Conservation (phyloP, 2,329 filamentous ascomycete genomes). For the Paramyrothecium sp. region DNA sequence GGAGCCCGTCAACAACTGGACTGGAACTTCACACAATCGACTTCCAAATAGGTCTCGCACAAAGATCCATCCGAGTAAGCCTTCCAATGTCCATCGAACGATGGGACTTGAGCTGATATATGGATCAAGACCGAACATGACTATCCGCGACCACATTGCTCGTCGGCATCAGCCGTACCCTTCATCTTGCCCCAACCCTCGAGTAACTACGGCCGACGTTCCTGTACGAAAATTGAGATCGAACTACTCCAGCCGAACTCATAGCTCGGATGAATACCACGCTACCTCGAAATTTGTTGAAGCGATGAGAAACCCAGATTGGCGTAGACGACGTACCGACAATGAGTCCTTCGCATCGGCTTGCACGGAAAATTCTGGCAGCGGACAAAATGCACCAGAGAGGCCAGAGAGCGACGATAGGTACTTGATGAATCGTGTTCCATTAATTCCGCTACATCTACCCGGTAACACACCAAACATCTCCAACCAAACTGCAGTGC, state of each 20-base stretch:
- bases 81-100: too few relatives aligned
- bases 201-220: neutral
- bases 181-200: neutral
- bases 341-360: slow-evolving; percentile 2
- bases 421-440: too few relatives aligned
- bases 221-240: neutral
- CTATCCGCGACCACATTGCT: neutral
- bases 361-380: neutral
- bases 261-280: slow-evolving; percentile 15
- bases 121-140: neutral
- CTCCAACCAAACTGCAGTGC: too few relatives aligned
- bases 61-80: too few relatives aligned
- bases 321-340: slow-evolving; percentile 24
- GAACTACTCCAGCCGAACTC: slow-evolving; percentile 3
- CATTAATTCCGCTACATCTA: too few relatives aligned
- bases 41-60: too few relatives aligned
- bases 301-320: slow-evolving; percentile 34
- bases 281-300: slow-evolving; percentile 20
- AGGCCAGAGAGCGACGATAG: too few relatives aligned
- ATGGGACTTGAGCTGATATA: neutral
- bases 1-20: too few relatives aligned
- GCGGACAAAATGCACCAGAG: neutral
- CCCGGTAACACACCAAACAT: too few relatives aligned
- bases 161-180: neutral
- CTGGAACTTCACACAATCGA: too few relatives aligned